phyloP scores from a whole-genome alignment of 306 rosid genomes.

The Castanea crenata region DNA sequence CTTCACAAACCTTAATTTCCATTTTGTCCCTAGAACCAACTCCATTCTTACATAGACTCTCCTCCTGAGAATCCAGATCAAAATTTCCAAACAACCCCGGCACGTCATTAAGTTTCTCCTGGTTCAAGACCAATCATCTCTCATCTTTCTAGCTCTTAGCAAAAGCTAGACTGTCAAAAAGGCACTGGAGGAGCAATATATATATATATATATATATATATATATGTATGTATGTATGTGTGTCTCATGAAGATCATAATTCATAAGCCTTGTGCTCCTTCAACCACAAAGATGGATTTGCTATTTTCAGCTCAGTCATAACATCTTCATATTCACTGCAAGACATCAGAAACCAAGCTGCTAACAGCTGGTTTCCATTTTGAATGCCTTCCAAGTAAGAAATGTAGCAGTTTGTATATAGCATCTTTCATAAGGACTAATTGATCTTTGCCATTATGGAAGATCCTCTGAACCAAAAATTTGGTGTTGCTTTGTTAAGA shows the following conservation, averaged over 20 bases:
- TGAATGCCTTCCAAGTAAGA: constrained; percentile 63
- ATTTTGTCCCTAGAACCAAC: constrained; percentile 53
- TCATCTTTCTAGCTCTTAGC: constrained; percentile 52
- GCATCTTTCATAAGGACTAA: constrained; percentile 46
- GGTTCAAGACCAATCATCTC: constrained; percentile 51
- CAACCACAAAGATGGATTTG: constrained; percentile 49
- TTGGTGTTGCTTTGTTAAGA: no score
- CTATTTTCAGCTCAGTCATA: constrained; percentile 73
- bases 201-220: background rate
- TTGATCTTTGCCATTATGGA: constrained; percentile 44
- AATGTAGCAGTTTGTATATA: constrained; percentile 54
- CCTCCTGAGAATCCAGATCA: constrained; percentile 28
- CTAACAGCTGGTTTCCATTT: constrained; percentile 60
- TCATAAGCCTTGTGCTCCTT: constrained; percentile 80
- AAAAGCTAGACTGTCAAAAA: constrained; percentile 64
- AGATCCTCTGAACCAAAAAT: constrained; percentile 16
- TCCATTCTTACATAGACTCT: constrained; percentile 35
- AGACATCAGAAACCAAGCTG: constrained; percentile 70
- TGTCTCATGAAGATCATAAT: constrained; percentile 65
- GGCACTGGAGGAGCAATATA: constrained; percentile 65
- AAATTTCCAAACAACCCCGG: constrained; percentile 42
- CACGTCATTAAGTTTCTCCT: constrained; percentile 42
- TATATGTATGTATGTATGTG: no score
- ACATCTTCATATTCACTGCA: constrained; percentile 71
- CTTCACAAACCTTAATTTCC: constrained; percentile 36